Base-by-base conservation (phyloP, 148 eudicot species). In the Chenopodium quinoa region DNA sequence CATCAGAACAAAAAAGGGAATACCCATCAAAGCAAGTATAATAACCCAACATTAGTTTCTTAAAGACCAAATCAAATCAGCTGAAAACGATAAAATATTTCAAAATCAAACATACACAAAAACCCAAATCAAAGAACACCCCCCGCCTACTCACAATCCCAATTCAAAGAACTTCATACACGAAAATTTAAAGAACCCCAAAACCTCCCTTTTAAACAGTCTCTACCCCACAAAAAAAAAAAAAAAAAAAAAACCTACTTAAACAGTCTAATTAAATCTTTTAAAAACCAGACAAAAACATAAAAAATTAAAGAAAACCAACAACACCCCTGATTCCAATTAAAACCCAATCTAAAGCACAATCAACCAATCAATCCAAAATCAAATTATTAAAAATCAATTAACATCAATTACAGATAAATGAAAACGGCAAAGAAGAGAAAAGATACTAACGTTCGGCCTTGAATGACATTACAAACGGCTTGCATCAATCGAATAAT, bases 401-500 rank as follows among this genome's bases (percentile, higher is more conserved):
- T 7, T 1, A 65, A 48, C 14, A 52, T 3, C 22, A 22, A 60
- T 31, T 31, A 23, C 7, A 10, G 14, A 50, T 12, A 2, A 50
- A 64, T 66, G 2, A 1, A 22, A n/a, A 32, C 1, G 22, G 7
- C 47, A 14, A 46, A 13, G 19, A 11, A 9, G 47, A 46, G 9
- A 17, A 9, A 4, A 67, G 48, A 29, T 34, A 73, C 86, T 62
- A 73, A 94, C 98, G 17, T 80, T 68, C 90, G 88, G 0, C 31
- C 54, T 25, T 90, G 95, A 62, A 93, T 83, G 25, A 50, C 22
- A 66, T 89, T 88, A 73, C 92, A 88, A 29, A 87, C 86, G 67
- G 81, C 88, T 84, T 89, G 84, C 47, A 71, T 74, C 75, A 94
- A 73, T 80, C 75, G 87, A 46, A 94, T 58, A 68, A 94, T 75